phyloP scores from a whole-genome alignment of 495 filamentous ascomycete genomes.

The Physcia stellaris region DNA sequence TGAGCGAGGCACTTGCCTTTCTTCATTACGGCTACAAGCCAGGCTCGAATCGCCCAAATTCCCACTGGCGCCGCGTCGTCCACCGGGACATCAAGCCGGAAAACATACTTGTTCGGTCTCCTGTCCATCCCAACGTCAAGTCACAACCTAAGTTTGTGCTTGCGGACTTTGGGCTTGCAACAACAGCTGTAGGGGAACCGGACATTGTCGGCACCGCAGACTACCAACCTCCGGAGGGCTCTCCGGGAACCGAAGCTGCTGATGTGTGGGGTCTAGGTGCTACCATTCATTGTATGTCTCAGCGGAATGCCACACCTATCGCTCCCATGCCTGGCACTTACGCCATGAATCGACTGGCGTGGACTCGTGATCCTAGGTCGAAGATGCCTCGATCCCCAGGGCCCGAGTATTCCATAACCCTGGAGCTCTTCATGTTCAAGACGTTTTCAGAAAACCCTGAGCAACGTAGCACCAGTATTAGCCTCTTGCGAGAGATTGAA shows the following conservation, averaged over 20 bases:
- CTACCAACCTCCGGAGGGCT: conserved; percentile 2
- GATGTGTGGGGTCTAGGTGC: conserved; percentile 3
- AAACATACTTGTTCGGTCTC: neutral
- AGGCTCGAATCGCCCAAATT: neutral
- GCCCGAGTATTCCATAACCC: too few species aligned
- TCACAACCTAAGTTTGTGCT: neutral
- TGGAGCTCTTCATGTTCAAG: too few species aligned
- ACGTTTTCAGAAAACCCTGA: too few species aligned
- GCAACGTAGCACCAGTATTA: too few species aligned
- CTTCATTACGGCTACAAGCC: neutral
- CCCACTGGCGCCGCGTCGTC: neutral
- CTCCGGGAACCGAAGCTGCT: neutral
- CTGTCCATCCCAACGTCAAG: neutral
- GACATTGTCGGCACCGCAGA: neutral
- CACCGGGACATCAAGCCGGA: conserved; percentile 6
- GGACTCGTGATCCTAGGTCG: too few species aligned
- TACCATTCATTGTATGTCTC: neutral
- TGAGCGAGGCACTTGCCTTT: neutral
- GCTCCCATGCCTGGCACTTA: too few species aligned
- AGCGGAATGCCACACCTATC: neutral
- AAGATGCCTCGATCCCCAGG: too few species aligned
- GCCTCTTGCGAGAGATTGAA: too few species aligned
- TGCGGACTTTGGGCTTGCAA: conserved; percentile 5
- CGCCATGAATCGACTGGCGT: too few species aligned
- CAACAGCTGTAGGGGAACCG: neutral